phyloP scores from a whole-genome alignment of 306 rosid species.

The Ceratonia siliqua region DNA sequence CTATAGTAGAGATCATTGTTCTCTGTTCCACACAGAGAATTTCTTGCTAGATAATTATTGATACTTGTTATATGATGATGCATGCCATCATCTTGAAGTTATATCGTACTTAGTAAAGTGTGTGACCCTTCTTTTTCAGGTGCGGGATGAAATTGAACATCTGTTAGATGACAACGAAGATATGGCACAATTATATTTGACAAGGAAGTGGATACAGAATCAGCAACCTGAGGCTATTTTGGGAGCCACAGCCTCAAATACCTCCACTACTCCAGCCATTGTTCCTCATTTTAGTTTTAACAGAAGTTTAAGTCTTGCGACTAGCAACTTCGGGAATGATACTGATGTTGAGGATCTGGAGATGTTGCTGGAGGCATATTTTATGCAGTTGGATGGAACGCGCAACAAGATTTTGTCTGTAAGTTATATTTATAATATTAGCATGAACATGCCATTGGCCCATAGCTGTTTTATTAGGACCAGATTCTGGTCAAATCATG shows the following conservation, averaged over 20 bases:
- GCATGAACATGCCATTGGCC: neutral
- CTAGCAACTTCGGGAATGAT: slow-evolving; percentile 61
- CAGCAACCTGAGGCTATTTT: slow-evolving; percentile 71
- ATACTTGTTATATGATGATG: slow-evolving; percentile 13
- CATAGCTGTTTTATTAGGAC: neutral
- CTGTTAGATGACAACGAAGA: slow-evolving; percentile 93
- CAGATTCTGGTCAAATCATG: slow-evolving; percentile 8
- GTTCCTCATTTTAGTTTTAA: slow-evolving; percentile 63
- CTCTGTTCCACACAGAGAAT: neutral
- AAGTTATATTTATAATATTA: slow-evolving; percentile 40
- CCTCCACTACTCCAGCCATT: slow-evolving; percentile 38
- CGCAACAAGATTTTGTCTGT: slow-evolving; percentile 97
- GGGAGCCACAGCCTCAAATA: slow-evolving; percentile 56
- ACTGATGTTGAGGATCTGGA: slow-evolving; percentile 92
- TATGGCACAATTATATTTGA: slow-evolving; percentile 92
- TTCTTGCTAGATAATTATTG: neutral
- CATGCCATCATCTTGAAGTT: slow-evolving; percentile 25
- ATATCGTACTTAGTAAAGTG: slow-evolving; percentile 21
- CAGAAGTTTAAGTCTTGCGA: slow-evolving; percentile 70
- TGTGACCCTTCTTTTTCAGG: slow-evolving; percentile 51
- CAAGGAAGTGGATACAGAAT: slow-evolving; percentile 82
- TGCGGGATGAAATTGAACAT: slow-evolving; percentile 94
- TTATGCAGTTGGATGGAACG: slow-evolving; percentile 96
- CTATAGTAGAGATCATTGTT: neutral
- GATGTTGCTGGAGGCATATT: slow-evolving; percentile 98